Conservation (phyloP, 352 stramenopile genomes). For the Phytophthora constricta region DNA sequence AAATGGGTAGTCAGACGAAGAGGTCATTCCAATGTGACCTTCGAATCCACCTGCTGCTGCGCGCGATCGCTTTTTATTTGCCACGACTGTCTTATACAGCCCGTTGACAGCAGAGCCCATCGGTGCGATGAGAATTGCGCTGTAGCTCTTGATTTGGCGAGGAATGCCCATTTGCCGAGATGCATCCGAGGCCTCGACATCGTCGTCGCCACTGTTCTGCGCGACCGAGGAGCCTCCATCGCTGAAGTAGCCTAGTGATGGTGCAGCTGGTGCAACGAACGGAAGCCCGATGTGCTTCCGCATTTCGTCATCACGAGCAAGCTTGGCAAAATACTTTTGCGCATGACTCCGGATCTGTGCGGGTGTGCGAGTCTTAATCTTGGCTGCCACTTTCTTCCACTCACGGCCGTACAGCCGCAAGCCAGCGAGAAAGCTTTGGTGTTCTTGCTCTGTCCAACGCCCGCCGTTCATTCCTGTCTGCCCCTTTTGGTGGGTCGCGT, state of each 20-base stretch:
- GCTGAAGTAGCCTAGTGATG: conserved; percentile 56
- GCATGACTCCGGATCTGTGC: conserved; percentile 86
- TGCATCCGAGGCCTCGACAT: conserved; percentile 35
- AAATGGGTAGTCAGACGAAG: conserved; percentile 19
- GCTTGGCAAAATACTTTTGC: conserved; percentile 90
- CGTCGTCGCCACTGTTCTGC: conserved; percentile 65
- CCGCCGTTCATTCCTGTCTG: conserved; percentile 87
- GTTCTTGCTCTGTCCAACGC: conserved; percentile 95
- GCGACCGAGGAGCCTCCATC: conserved; percentile 66
- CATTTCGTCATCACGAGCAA: conserved; percentile 79
- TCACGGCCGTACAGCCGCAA: conserved; percentile 95
- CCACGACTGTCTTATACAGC: conserved; percentile 19
- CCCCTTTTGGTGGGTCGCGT: conserved; percentile 54
- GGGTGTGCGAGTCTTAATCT: conserved; percentile 89
- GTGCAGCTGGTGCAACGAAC: conserved; percentile 18
- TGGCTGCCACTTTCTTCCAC: conserved; percentile 96
- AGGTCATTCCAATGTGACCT: conserved; percentile 8
- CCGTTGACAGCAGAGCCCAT: conserved; percentile 23
- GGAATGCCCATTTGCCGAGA: conserved; percentile 11
- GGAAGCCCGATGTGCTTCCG: conserved; percentile 50
- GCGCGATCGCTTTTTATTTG: conserved; percentile 46
- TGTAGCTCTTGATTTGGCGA: conserved; percentile 30
- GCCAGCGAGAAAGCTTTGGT: conserved; percentile 95
- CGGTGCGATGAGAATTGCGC: conserved; percentile 24
- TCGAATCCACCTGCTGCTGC: conserved; percentile 17